Conservation (phyloP, 192 early-diverging fungal genomes). For the Coemansia sp. region DNA sequence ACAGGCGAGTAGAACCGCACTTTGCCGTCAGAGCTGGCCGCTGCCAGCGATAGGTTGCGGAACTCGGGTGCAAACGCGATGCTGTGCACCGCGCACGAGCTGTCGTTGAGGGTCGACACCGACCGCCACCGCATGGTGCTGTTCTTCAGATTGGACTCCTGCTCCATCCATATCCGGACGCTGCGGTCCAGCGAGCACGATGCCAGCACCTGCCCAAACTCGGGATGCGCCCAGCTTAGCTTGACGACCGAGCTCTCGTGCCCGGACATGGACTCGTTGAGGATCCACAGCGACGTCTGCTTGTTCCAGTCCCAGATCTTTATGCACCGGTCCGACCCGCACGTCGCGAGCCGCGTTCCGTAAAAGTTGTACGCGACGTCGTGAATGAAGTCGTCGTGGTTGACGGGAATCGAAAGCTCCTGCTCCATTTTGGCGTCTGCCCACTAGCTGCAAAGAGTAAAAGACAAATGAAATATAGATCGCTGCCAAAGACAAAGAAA, state of each 20-base stretch:
- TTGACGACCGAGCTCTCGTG: conserved; percentile 86
- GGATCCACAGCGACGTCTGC: conserved; percentile 67
- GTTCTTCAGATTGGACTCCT: conserved; percentile 61
- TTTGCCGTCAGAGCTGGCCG: conserved; percentile 76
- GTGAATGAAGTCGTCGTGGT: conserved; percentile 88
- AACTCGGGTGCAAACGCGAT: conserved; percentile 90
- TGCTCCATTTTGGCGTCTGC: conserved; percentile 32
- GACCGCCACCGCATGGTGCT: conserved; percentile 70
- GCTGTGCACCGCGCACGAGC: conserved; percentile 74
- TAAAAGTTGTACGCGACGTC: conserved; percentile 91
- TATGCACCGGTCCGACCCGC: conserved; percentile 88
- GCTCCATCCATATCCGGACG: conserved; percentile 91
- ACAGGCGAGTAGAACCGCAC: conserved; percentile 86
- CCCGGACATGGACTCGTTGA: conserved; percentile 67
- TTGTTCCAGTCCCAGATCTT: conserved; percentile 92
- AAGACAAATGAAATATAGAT: neutral
- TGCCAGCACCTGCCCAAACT: conserved; percentile 89
- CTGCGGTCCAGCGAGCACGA: conserved; percentile 90
- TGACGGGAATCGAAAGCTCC: conserved; percentile 51
- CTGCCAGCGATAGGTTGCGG: conserved; percentile 75
- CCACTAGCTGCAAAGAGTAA: neutral
- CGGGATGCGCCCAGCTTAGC: conserved; percentile 96
- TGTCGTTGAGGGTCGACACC: conserved; percentile 64
- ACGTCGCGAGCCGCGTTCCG: conserved; percentile 86
- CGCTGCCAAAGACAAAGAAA: neutral